These are phyloP conservation scores for Naganishia antarctica DNA, from an alignment of 768 basidiomycete genomes.

Conservation along the genomic window DNA sequence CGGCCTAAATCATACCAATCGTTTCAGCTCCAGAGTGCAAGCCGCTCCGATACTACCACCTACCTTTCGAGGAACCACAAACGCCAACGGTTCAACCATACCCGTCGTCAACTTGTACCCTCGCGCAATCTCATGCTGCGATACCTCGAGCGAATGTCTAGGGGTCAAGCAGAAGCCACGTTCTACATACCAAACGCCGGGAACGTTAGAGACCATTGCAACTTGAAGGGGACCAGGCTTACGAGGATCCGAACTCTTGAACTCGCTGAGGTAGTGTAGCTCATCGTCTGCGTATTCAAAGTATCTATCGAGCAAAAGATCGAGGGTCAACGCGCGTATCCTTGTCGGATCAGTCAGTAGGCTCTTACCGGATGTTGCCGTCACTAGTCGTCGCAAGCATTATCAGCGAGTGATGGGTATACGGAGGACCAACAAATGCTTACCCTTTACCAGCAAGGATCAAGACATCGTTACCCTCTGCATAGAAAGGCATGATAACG, in stretches of 20 bases:
- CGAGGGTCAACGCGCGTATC: conserved; percentile 15
- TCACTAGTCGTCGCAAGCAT: conserved; percentile 58
- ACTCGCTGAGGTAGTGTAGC: conserved; percentile 64
- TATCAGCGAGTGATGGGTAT: neutral
- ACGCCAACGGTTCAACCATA: conserved; percentile 81
- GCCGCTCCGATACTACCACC: no score
- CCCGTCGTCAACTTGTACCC: conserved; percentile 78
- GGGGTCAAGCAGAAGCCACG: conserved; percentile 97
- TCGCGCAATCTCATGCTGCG: conserved; percentile 89
- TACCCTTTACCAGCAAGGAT: conserved; percentile 90
- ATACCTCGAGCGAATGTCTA: conserved; percentile 77
- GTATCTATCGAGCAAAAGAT: conserved; percentile 51
- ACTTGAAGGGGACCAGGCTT: conserved; percentile 16
- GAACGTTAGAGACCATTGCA: neutral
- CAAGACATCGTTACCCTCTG: conserved; percentile 76
- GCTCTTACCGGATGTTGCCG: conserved; percentile 75
- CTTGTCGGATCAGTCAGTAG: neutral
- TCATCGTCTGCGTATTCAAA: conserved; percentile 89
- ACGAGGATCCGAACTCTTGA: conserved; percentile 81
- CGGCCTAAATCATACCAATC: conserved; percentile 57
- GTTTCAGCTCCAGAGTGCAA: neutral
- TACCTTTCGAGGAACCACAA: conserved; percentile 90
- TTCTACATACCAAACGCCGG: conserved; percentile 47
- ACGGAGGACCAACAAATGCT: no score
- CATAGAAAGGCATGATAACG: conserved; percentile 96